Conservation (phyloP, 2,329 filamentous ascomycete species). For the Trichoderma simmonsii region DNA sequence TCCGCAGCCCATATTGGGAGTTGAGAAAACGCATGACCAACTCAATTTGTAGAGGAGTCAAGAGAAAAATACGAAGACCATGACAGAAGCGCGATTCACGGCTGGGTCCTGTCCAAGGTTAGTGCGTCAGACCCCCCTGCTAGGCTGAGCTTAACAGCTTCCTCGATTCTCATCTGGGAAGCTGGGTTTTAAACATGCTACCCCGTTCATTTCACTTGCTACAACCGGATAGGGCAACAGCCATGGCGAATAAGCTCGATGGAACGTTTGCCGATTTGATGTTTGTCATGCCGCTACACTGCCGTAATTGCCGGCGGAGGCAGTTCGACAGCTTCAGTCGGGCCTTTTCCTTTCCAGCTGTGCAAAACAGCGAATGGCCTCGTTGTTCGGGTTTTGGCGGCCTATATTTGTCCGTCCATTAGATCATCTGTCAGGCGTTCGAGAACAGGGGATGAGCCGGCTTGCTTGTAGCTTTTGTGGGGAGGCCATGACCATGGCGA, state of each 20-base stretch:
- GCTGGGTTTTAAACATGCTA: not conserved
- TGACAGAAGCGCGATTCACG: not conserved
- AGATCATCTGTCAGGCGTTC: not conserved
- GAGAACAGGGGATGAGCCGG: not conserved
- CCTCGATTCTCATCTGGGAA: conserved; percentile 16
- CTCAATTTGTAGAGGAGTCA: not conserved
- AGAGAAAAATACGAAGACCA: not conserved
- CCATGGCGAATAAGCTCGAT: not conserved
- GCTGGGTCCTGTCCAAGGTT: not conserved
- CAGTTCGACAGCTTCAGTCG: not conserved
- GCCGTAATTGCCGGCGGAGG: conserved; percentile 4
- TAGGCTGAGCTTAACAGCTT: conserved; percentile 7
- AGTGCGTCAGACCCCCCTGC: conserved; percentile 7
- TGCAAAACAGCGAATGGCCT: not conserved
- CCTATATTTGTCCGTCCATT: conserved; percentile 8
- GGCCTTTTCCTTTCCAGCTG: conserved; percentile 5
- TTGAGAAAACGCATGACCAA: not conserved
- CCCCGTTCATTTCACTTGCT: conserved; percentile 16
- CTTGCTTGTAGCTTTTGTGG: not conserved
- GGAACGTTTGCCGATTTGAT: not conserved
- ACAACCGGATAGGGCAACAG: not conserved
- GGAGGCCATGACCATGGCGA: not conserved
- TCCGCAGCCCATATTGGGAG: not conserved
- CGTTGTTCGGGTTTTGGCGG: not conserved
- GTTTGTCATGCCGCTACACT: not conserved